Base-by-base conservation (phyloP, 169 alveolate species). In the Plasmodium gaboni region DNA sequence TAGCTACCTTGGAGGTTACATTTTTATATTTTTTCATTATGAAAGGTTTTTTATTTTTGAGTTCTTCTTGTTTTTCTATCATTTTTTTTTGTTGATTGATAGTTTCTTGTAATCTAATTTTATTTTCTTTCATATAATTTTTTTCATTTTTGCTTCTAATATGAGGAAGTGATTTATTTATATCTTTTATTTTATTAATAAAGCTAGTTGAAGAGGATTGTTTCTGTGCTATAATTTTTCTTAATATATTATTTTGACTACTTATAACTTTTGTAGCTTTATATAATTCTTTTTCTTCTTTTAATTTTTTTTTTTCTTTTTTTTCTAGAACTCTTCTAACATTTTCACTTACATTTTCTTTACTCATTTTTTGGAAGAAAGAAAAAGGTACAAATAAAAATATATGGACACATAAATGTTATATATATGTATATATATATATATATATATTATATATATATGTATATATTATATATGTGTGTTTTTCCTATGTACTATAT, bases 101-200 rank as follows among this genome's bases (percentile, higher is more conserved):
- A 51, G 63, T 76, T 55, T 76, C 88, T 13, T 61, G 88, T 4
- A 76, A 48, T 15, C 65, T 76, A 19, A 32, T 22, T 5, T 61
- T 38, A 63, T 76, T 76, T 67, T 76, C 88, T 32, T 76, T 76
- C 88, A 76, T 76, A 53, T 76, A 76, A 76, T 76, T 76, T 76
- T 76, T 76, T 28, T 76, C 88, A 26, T 76, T 22, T 38, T 76
- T 76, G 22, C 17, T 46, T 63, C 74, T 51, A 0, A 63, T 48
- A 13, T 76, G 88, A 22, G 88, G 88, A 13, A 76, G 65, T 48
- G 88, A 22, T 48, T 76, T 76, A 19, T 76, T 76, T 2, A 76
- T 76, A 12, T 76, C 57, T 76, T 76, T 76, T 22, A 76, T 63
- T 76, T 63, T 60, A n/a, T 19, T 17, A 24, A 76, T 74, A 48